Conservation (phyloP, 2,329 filamentous ascomycete genomes). For the Aspergillus sp. region DNA sequence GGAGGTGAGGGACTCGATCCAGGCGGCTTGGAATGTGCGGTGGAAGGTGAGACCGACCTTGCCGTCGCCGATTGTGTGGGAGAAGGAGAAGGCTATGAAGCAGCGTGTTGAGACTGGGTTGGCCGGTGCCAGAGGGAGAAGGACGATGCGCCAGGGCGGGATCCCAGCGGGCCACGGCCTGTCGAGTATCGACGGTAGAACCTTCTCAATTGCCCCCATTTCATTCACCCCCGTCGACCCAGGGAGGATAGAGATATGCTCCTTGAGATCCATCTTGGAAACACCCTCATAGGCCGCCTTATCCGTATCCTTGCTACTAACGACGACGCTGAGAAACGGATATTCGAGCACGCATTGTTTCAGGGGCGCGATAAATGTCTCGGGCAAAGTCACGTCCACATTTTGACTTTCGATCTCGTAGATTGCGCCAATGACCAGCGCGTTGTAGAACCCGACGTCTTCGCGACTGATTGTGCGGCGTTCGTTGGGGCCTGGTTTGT, state of each 20-base stretch:
- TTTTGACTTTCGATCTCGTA: conserved; percentile 32
- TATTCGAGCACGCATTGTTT: conserved; percentile 45
- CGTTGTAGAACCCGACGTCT: conserved; percentile 47
- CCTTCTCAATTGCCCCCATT: conserved; percentile 27
- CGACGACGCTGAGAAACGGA: conserved; percentile 43
- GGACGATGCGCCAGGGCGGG: conserved; percentile 52
- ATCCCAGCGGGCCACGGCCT: conserved; percentile 31
- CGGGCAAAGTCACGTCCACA: conserved; percentile 23
- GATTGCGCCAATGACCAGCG: conserved; percentile 42
- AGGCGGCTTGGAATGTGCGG: conserved; percentile 39
- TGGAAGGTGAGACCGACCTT: conserved; percentile 50
- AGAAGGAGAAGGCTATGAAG: conserved; percentile 49
- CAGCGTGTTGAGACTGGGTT: conserved; percentile 21
- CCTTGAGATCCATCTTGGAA: conserved; percentile 39
- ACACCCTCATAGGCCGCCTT: conserved; percentile 40
- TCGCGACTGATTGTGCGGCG: conserved; percentile 48
- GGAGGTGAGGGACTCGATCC: background rate
- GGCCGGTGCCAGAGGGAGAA: conserved; percentile 35
- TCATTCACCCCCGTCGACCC: conserved; percentile 11
- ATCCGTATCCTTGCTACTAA: conserved; percentile 43
- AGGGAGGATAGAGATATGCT: conserved; percentile 44
- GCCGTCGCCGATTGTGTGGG: conserved; percentile 52
- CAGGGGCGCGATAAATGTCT: conserved; percentile 38
- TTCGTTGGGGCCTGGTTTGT: conserved; percentile 44
- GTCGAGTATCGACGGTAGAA: conserved; percentile 40